Evolutionary conservation across 2,329 filamentous ascomycete genomes (phyloP), one percentile per base, ranked within the genome.

Genomic region (Curvularia sp.): DNA sequence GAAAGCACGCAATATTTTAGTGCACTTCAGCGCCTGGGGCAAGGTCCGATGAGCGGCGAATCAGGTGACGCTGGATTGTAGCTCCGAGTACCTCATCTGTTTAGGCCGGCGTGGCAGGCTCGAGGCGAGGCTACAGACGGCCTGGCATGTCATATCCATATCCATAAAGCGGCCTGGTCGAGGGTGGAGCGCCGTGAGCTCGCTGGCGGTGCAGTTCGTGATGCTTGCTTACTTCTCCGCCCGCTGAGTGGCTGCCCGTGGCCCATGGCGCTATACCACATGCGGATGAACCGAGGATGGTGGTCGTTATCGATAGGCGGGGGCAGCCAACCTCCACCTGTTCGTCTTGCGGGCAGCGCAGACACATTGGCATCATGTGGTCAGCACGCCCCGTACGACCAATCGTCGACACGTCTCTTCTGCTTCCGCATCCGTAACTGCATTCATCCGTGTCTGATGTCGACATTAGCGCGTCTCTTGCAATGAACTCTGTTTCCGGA

Each of bases 401-500:
- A 53, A 51, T 59, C 58, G 59, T 65, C 60, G 62, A 62, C 59
- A 55, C 56, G 30, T 56, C 58, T 49, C 39, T 41, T 36, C 50
- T 60, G 53, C 27, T 32, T 32, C 43, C 30, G 18, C 27, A 19
- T 27, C 51, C 54, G 61, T 59, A 57, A 58, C 46, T 32, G 59
- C 61, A 52, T 57, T 54, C 60, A 50, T 59, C 59, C 65, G 64
- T 66, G 57, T 68, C 70, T 69, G 63, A 75, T 77, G 74, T 72
- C 68, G 71, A 67, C 66, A 61, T 66, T 70, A 63, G 68, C 61
- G 67, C 67, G 57, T 56, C 68, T 48, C 55, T 57, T 62, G 77
- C 75, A 70, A 79, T 79, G 77, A 75, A 75, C 61, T 59, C 64
- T 59, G 56, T 55, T 12, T 60, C 66, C 59, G 68, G 63, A 64